These are phyloP conservation scores for Dendrobium chrysotoxum DNA, from an alignment of 106 monocot species.

Conservation along the genomic window DNA sequence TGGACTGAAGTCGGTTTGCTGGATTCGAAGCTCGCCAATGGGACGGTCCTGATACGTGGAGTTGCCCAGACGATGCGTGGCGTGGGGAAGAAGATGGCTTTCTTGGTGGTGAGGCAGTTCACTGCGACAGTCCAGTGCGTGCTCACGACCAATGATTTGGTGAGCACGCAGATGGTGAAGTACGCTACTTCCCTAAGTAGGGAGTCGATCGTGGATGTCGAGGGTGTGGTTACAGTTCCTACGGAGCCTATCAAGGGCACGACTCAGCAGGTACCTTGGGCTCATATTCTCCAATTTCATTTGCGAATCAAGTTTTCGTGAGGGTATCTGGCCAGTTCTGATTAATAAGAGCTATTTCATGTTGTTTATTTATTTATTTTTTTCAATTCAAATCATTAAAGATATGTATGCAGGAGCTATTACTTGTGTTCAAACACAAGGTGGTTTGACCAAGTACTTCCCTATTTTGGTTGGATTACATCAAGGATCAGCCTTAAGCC, in stretches of 20 bases:
- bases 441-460: too few species aligned
- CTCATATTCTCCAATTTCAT: not conserved
- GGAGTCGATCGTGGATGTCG: conserved; percentile 70
- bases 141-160: conserved; percentile 29
- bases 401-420: too few species aligned
- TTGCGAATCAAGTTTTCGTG: not conserved
- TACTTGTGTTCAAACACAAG: too few species aligned
- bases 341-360: not conserved
- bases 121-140: conserved; percentile 72
- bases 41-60: conserved; percentile 55
- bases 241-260: conserved; percentile 58
- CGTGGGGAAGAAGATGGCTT: conserved; percentile 71
- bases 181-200: conserved; percentile 52
- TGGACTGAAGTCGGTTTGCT: conserved; percentile 54
- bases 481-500: too few species aligned
- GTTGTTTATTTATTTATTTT: too few species aligned
- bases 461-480: too few species aligned
- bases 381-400: too few species aligned
- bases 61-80: conserved; percentile 46
- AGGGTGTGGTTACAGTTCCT: conserved; percentile 59
- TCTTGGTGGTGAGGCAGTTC: conserved; percentile 57
- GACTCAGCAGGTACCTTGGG: conserved; percentile 58
- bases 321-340: not conserved
- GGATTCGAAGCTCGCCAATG: conserved; percentile 26
- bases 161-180: conserved; percentile 79